Percentiles rank a stretch among this genome's conserved stretches.
These are phyloP conservation scores for Cicer arietinum DNA, from an alignment of 306 rosid genomes.

Conservation along the genomic window DNA sequence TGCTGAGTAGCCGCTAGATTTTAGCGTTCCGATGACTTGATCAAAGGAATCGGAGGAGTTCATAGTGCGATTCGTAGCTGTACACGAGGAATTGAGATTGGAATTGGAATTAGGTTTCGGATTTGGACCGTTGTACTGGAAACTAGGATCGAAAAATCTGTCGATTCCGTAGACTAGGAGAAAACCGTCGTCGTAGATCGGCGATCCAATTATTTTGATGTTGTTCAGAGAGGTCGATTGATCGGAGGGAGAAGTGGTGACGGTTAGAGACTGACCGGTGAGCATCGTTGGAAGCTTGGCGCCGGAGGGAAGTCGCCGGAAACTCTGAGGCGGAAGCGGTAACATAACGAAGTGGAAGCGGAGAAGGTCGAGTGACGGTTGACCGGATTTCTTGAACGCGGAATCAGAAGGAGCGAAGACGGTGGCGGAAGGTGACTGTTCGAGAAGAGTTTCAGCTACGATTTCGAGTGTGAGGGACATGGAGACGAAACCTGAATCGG, in stretches of 20 bases:
- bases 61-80: conserved; percentile 9
- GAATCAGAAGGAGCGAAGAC: conserved; percentile 81
- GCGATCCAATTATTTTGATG: conserved; percentile 47
- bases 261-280: conserved; percentile 51
- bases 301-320: conserved; percentile 65
- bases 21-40: conserved; percentile 53
- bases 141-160: conserved; percentile 62
- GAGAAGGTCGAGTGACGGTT: conserved; percentile 79
- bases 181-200: conserved; percentile 69
- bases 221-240: conserved; percentile 54
- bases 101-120: conserved; percentile 5
- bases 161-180: conserved; percentile 64
- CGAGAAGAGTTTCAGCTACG: conserved; percentile 53
- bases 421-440: conserved; percentile 66
- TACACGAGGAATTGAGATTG: conserved; percentile 41
- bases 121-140: conserved; percentile 32
- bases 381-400: conserved; percentile 68
- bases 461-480: conserved; percentile 78
- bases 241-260: conserved; percentile 55
- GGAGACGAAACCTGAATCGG: conserved; percentile 69
- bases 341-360: conserved; percentile 66
- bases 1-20: conserved; percentile 55
- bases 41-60: conserved; percentile 47
- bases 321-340: conserved; percentile 53
- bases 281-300: conserved; percentile 71